Base-by-base conservation (phyloP, 805 yeast genomes). In the Candida incommunis region DNA sequence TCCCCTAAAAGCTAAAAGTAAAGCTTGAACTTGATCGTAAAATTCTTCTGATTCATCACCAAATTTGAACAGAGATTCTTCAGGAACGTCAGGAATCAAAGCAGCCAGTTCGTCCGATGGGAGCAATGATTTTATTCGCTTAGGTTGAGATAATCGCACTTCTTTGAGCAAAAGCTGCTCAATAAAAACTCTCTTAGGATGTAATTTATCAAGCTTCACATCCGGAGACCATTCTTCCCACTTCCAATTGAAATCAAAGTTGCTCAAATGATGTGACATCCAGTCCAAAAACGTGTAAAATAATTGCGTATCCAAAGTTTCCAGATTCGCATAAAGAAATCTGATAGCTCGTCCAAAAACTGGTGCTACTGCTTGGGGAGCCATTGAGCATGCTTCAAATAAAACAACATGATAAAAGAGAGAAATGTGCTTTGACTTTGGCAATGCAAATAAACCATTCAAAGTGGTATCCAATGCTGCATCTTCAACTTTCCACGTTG, bases 231-330 rank as follows among this genome's bases (percentile, higher is more conserved):
- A 92, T 61, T 88, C 97, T 50, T 75, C 77, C 98, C 98, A 92
- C 58, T 87, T 86, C 99, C 99, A 92, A 29, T 88, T 84, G 64
- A 85, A 92, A 46, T 82, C 87, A 62, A 90, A 92, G 59, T 90
- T 92, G 55, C 94, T 82, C 60, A 92, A 75, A 63, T 92, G 98
- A 46, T 84, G 80, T 1, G 94, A 72, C 68, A 94, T 80, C 97
- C 97, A 92, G 62, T 83, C 90, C 54, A 85, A 68, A 52, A 76
- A 82, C 48, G 88, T 69, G 48, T 76, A 70, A 51, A 78, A 73
- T 44, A 84, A 66, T 61, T 87, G 96, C 54, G 77, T 78, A 58
- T 90, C 96, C 44, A 87, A 65, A 1, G 71, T 64, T 23, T 72
- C 78, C 44, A 82, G 60, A 57, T 83, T 72, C 41, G 74, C 67